A percentile compares a stretch with the other conserved stretches of the same genome.
These are phyloP conservation scores for Penicillium sp. DNA, from an alignment of 2,329 filamentous ascomycete genomes.

Conservation along the genomic window DNA sequence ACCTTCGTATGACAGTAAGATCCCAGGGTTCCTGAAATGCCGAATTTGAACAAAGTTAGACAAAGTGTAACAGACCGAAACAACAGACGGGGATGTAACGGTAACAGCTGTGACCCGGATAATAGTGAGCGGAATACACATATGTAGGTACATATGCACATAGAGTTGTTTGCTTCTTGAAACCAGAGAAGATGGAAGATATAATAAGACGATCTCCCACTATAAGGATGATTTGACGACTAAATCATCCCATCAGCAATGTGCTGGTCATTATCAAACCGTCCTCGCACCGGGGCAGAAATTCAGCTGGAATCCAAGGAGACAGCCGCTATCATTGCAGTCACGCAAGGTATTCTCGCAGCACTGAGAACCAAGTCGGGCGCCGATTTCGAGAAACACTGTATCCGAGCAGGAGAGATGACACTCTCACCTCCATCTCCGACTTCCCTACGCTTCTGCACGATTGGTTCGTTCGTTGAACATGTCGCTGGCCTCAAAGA, in stretches of 20 bases:
- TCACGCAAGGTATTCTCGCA: conserved; percentile 30
- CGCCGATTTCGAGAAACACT: conserved; percentile 35
- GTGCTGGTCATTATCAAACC: conserved; percentile 14
- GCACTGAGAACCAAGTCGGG: conserved; percentile 32
- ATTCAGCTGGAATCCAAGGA: conserved; percentile 12
- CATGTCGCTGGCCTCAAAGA: conserved; percentile 29
- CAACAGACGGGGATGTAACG: conserved; percentile 1
- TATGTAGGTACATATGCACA: neutral
- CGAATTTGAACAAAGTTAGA: neutral
- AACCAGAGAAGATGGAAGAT: neutral
- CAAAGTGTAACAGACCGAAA: neutral
- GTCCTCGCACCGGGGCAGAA: neutral
- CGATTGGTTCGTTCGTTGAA: conserved; percentile 36
- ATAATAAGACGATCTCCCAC: neutral
- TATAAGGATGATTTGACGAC: neutral
- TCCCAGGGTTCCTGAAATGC: neutral
- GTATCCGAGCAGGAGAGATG: conserved; percentile 36
- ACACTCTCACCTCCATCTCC: conserved; percentile 33
- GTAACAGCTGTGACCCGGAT: neutral
- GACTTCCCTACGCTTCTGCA: conserved; percentile 34
- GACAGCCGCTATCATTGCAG: conserved; percentile 26
- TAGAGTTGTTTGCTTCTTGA: neutral
- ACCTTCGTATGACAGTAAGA: neutral
- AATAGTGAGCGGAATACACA: neutral
- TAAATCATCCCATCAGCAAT: conserved; percentile 6